phyloP scores from a whole-genome alignment of 768 basidiomycete genomes.

The Kwoniella bestiolae region DNA sequence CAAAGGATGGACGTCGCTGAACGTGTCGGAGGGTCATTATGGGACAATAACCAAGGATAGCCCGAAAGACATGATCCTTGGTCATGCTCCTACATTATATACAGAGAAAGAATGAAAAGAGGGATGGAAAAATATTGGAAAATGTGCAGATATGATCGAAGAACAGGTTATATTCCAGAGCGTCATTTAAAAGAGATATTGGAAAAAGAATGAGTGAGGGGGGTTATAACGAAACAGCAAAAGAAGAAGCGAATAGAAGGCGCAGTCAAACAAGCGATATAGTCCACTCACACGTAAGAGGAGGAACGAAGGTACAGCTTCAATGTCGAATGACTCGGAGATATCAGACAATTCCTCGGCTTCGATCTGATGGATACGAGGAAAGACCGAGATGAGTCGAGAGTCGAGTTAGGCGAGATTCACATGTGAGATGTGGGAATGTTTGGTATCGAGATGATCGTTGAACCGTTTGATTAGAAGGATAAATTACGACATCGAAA shows the following conservation, averaged over 20 bases:
- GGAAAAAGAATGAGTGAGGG: background rate
- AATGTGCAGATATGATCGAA: too few species aligned
- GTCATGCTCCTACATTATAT: background rate
- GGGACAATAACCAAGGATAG: background rate
- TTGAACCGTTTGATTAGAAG: too few species aligned
- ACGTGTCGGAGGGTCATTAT: background rate
- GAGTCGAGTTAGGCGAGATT: too few species aligned
- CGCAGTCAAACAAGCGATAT: background rate
- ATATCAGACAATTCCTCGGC: slow-evolving; percentile 67
- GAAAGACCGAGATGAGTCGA: background rate
- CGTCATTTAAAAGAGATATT: too few species aligned
- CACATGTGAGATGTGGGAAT: too few species aligned
- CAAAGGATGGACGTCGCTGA: slow-evolving; percentile 1
- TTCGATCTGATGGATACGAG: slow-evolving; percentile 46
- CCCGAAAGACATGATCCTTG: background rate
- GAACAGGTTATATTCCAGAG: too few species aligned
- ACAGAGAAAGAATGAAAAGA: background rate
- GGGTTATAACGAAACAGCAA: background rate
- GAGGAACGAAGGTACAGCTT: slow-evolving; percentile 83
- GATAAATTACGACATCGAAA: too few species aligned
- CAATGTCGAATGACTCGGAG: slow-evolving; percentile 87
- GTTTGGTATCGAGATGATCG: too few species aligned
- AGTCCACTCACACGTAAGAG: slow-evolving; percentile 69
- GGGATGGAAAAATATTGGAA: background rate
- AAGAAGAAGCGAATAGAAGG: slow-evolving; percentile 37